phyloP scores from a whole-genome alignment of 805 yeast species.

The Lipomyces lipofer region DNA sequence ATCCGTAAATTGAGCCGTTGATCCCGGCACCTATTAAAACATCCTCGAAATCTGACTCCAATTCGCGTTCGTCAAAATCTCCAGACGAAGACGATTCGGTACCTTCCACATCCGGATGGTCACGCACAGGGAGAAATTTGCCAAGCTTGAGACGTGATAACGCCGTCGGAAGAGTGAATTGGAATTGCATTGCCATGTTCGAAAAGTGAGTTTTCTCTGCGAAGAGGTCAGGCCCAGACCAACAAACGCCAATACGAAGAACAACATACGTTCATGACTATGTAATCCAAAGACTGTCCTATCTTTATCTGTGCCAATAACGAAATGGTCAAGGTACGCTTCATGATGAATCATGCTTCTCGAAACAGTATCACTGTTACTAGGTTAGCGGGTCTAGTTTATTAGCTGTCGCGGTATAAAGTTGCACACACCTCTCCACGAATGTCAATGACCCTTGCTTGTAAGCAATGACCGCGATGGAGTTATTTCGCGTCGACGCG shows the following conservation, averaged over 20 bases:
- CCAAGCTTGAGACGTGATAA: slow-evolving; percentile 20
- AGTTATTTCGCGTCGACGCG: slow-evolving; percentile 21
- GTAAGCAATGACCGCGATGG: slow-evolving; percentile 10
- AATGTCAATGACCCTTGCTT: slow-evolving; percentile 1
- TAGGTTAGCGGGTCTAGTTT: neutral
- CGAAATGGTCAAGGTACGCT: neutral
- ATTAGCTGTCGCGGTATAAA: too few species aligned
- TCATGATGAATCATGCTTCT: slow-evolving; percentile 23
- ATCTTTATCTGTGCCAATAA: slow-evolving; percentile 23
- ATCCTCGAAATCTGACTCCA: slow-evolving; percentile 9
- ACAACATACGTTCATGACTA: too few species aligned
- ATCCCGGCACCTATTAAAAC: slow-evolving; percentile 21
- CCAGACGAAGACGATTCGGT: neutral
- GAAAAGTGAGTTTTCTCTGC: slow-evolving; percentile 11
- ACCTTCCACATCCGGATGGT: neutral
- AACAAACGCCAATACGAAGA: too few species aligned
- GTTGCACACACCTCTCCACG: slow-evolving; percentile 13
- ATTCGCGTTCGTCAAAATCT: too few species aligned
- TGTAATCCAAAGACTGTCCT: slow-evolving; percentile 16
- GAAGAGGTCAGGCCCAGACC: too few species aligned
- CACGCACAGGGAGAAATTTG: slow-evolving; percentile 8
- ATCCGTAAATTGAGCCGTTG: slow-evolving; percentile 24
- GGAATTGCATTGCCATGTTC: slow-evolving; percentile 11
- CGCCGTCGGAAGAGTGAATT: slow-evolving; percentile 18
- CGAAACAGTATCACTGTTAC: slow-evolving; percentile 17